phyloP scores from a whole-genome alignment of 2,329 filamentous ascomycete genomes.

The Hypomyces perniciosus region DNA sequence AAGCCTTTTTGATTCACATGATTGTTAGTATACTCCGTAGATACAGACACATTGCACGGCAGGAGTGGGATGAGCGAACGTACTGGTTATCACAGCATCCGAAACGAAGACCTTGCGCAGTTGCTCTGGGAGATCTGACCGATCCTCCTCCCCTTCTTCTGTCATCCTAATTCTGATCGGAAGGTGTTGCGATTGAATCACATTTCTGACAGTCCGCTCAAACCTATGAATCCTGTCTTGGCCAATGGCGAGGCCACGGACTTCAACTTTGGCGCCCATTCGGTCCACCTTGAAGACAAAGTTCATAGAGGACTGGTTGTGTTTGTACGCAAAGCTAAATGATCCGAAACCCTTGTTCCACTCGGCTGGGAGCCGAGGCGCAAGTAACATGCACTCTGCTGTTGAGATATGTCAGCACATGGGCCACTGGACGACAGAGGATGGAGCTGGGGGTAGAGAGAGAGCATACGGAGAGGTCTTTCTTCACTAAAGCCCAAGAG shows the following conservation, averaged over 20 bases:
- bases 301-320: conserved; percentile 76
- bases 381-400: conserved; percentile 47
- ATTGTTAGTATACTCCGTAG: neutral
- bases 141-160: conserved; percentile 41
- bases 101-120: conserved; percentile 67
- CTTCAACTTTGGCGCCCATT: conserved; percentile 75
- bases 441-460: neutral
- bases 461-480: conserved; percentile 57
- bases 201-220: conserved; percentile 67
- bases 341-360: conserved; percentile 74
- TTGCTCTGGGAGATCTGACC: conserved; percentile 41
- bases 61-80: conserved; percentile 1
- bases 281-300: conserved; percentile 78
- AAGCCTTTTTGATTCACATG: neutral
- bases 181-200: conserved; percentile 55
- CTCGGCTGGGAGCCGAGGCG: conserved; percentile 60
- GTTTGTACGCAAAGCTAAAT: conserved; percentile 80
- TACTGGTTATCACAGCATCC: conserved; percentile 53
- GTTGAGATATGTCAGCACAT: neutral
- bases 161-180: conserved; percentile 50
- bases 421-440: conserved; percentile 1
- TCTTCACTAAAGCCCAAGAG: conserved; percentile 82
- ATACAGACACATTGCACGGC: too few relatives aligned
- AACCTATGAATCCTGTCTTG: conserved; percentile 76
- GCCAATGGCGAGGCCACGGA: conserved; percentile 71